Evolutionary conservation across 169 alveolate species (phyloP), one percentile per base, ranked within the genome.

Genomic region (Theileria annulata): DNA sequence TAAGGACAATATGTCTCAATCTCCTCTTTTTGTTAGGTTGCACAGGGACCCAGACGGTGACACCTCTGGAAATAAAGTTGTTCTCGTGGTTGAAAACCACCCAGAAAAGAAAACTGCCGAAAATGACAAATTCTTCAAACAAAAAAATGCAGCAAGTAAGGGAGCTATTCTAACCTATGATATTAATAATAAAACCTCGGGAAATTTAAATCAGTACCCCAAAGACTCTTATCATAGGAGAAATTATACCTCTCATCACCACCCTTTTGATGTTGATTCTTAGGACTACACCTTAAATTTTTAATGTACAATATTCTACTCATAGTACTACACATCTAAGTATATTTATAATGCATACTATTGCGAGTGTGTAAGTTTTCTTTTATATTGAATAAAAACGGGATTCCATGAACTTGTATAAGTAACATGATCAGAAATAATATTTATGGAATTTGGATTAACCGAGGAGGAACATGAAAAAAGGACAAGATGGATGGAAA

Each of bases 401-500:
- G 66, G 66, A 58, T 23, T 58, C 66, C 37, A 23, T 58, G 3
- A 3, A 58, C 66, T 8, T 4, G 33, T 35, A 35, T 35, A 8
- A 35, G 47, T 35, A 35, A 35, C 13, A 35, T 5, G 8, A 35
- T 35, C 47, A 35, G 47, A 35, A 35, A 35, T 35, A 17, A 35
- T 63, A 6, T 63, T 33, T 6, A 63, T 63, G 56, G 71, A 30
- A 35, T 63, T 31, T 21, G 19, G 25, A 3, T 3, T 15, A 30
- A 17, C 47, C 12, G 28, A n/a, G 10, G 54, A 63, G 10, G 63
- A 54, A n/a, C 21, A 63, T 21, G 71, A 35, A 63, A 35, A 63
- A n/a, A 21, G 71, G 25, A 63, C 56, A 28, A 49, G n/a, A 49
- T 69, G 77, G 77, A 27, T 69, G 66, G 28, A 48, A n/a, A 56